A percentile compares a stretch with the other conserved stretches of the same genome.
Conservation (phyloP, 2,329 filamentous ascomycete genomes). For the Xylariaceae sp. region DNA sequence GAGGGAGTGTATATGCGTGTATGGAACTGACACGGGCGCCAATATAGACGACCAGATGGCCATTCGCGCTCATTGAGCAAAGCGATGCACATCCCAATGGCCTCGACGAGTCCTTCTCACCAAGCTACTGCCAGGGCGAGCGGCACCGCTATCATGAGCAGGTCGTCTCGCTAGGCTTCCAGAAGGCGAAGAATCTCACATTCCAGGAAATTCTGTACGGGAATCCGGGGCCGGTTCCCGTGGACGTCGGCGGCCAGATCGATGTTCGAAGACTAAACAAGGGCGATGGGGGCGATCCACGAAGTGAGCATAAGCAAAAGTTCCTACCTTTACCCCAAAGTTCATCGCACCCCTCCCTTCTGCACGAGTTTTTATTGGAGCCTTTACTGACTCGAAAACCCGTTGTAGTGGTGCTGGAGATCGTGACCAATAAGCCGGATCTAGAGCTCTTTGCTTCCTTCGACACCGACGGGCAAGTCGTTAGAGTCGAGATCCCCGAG, state of each 20-base stretch:
- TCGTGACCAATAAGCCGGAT: slow-evolving; percentile 41
- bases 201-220: slow-evolving; percentile 37
- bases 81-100: slow-evolving; percentile 11
- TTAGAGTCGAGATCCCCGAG: slow-evolving; percentile 39
- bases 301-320: slow-evolving; percentile 9
- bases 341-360: too few species aligned
- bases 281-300: slow-evolving; percentile 30
- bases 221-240: slow-evolving; percentile 26
- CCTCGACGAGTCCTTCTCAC: slow-evolving; percentile 15
- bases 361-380: too few species aligned
- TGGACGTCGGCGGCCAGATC: slow-evolving; percentile 42
- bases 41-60: slow-evolving; percentile 24
- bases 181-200: slow-evolving; percentile 33
- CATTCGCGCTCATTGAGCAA: slow-evolving; percentile 17
- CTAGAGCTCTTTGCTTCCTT: slow-evolving; percentile 35
- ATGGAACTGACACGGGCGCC: background rate
- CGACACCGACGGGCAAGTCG: slow-evolving; percentile 34
- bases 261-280: slow-evolving; percentile 37
- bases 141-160: slow-evolving; percentile 30
- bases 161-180: slow-evolving; percentile 35
- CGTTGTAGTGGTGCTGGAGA: slow-evolving; percentile 38
- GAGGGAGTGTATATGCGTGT: background rate
- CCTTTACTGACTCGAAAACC: background rate
- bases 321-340: too few species aligned
- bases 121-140: slow-evolving; percentile 23